A percentile compares a stretch with the other conserved stretches of the same genome.
phyloP scores from a whole-genome alignment of 345 rosid species.

The Ceriops zippeliana region DNA sequence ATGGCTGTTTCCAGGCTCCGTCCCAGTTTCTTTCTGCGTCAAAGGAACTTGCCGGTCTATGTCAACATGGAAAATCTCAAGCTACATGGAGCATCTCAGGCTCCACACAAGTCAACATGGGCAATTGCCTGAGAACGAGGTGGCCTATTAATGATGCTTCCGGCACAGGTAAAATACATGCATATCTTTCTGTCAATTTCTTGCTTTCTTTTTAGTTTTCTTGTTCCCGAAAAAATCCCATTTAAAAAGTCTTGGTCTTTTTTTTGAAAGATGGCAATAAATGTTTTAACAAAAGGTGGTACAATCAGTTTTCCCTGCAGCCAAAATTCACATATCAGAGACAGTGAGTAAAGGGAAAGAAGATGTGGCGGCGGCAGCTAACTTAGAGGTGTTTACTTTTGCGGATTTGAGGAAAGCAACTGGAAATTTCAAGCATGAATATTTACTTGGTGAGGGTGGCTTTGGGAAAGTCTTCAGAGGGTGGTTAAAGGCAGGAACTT shows the following conservation, averaged over 20 bases:
- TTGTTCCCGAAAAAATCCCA: no score
- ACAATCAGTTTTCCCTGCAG: conserved; percentile 19
- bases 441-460: conserved; percentile 72
- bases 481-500: conserved; percentile 62
- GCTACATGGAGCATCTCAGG: no score
- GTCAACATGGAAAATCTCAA: neutral
- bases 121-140: conserved; percentile 31
- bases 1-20: neutral
- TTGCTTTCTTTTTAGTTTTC: neutral
- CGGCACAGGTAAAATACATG: conserved; percentile 22
- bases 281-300: conserved; percentile 28
- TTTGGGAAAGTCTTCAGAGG: conserved; percentile 83
- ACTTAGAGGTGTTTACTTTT: conserved; percentile 53
- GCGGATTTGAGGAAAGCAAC: conserved; percentile 59
- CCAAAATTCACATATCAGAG: conserved; percentile 35
- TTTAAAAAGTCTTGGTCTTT: no score
- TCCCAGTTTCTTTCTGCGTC: neutral
- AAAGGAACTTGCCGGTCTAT: neutral
- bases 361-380: conserved; percentile 28
- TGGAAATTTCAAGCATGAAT: conserved; percentile 53
- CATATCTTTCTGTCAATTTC: neutral
- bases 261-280: conserved; percentile 27
- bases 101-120: conserved; percentile 28
- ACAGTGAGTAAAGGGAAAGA: conserved; percentile 31
- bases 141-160: conserved; percentile 13